A percentile compares a stretch with the other conserved stretches of the same genome.
Conservation (phyloP, 2,329 filamentous ascomycete species). For the Aspergillus eucalypticola region DNA sequence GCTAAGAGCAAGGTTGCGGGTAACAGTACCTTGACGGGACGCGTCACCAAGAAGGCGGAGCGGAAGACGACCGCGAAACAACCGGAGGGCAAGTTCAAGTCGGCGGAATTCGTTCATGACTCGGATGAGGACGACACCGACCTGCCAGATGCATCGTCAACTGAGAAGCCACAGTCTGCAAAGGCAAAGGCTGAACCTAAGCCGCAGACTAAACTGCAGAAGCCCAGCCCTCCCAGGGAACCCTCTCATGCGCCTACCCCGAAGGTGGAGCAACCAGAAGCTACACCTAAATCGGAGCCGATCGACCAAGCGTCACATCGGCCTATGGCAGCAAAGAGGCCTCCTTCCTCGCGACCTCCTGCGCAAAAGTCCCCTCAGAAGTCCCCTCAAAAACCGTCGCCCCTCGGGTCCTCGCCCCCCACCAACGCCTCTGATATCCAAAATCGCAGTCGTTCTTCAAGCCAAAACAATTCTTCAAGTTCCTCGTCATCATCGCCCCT, state of each 20-base stretch:
- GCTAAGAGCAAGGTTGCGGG: conserved; percentile 52
- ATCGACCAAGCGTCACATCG: conserved; percentile 28
- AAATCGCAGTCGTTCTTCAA: conserved; percentile 44
- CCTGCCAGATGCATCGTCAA: conserved; percentile 34
- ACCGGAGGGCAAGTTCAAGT: conserved; percentile 52
- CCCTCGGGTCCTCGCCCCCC: conserved; percentile 61
- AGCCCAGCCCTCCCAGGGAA: conserved; percentile 22
- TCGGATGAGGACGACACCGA: conserved; percentile 53
- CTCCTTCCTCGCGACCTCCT: conserved; percentile 39
- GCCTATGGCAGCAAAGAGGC: conserved; percentile 37
- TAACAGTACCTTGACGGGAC: conserved; percentile 49
- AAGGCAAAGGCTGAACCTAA: conserved; percentile 23
- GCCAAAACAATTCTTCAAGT: conserved; percentile 46
- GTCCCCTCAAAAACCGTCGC: conserved; percentile 63
- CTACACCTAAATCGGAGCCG: conserved; percentile 27
- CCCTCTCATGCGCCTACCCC: conserved; percentile 25
- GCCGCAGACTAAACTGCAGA: conserved; percentile 19
- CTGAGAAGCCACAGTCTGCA: conserved; percentile 21
- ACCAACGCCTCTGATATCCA: conserved; percentile 62
- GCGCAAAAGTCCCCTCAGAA: conserved; percentile 51
- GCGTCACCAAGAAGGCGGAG: conserved; percentile 49
- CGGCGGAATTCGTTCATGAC: conserved; percentile 55
- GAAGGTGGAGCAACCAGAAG: conserved; percentile 28
- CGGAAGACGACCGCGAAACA: conserved; percentile 40
- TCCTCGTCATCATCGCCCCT: conserved; percentile 51